phyloP scores from a whole-genome alignment of 257 asterid species.

The Jasminum sambac region DNA sequence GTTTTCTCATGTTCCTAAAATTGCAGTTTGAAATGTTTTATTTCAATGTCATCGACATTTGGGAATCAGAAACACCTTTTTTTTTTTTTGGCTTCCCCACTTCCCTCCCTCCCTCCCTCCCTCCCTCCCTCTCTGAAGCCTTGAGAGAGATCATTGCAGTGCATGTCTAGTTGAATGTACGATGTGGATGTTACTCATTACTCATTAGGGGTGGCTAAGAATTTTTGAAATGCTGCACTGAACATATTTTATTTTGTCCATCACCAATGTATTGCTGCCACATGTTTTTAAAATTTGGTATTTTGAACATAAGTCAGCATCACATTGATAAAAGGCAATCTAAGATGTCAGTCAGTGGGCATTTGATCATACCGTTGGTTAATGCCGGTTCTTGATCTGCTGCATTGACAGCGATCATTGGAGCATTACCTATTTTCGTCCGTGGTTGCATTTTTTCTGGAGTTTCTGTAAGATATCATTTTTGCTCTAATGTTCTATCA shows the following conservation, averaged over 20 bases:
- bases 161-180: neutral
- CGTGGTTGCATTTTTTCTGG: neutral
- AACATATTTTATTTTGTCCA: no score
- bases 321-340: no score
- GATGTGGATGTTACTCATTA: neutral
- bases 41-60: constrained; percentile 16
- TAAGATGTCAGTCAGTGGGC: no score
- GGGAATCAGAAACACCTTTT: neutral
- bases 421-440: neutral
- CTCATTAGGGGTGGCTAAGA: neutral
- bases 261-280: no score
- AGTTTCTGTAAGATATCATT: neutral
- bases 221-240: no score
- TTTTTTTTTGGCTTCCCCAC: no score
- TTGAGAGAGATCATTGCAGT: neutral
- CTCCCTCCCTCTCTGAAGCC: no score
- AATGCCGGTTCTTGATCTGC: neutral
- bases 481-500: neutral
- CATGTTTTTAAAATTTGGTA: no score
- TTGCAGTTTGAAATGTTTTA: neutral
- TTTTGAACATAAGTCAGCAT: no score
- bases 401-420: neutral
- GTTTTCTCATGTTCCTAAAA: constrained; percentile 12
- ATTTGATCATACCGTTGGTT: neutral
- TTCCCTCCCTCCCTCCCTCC: no score